These are phyloP conservation scores for Pulicaria dysenterica DNA, from an alignment of 129 eudicot species.

Conservation along the genomic window DNA sequence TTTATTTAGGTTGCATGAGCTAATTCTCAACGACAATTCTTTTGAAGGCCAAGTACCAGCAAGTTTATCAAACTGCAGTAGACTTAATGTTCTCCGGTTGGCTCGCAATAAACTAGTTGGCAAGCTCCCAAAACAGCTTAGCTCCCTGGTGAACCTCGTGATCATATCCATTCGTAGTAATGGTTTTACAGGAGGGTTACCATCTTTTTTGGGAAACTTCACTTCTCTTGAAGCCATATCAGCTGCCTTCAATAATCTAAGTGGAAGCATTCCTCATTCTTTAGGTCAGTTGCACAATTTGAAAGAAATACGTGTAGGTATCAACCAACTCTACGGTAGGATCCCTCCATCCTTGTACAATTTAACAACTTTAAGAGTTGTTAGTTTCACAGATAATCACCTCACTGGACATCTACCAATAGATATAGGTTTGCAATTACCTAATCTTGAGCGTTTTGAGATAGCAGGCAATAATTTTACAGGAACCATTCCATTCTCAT, in stretches of 20 bases:
- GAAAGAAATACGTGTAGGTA: background rate
- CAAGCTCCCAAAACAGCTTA: conserved; percentile 36
- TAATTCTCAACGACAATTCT: conserved; percentile 34
- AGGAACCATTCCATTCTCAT: conserved; percentile 41
- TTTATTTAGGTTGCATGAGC: conserved; percentile 27
- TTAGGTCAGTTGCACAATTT: conserved; percentile 32
- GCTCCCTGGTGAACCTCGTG: conserved; percentile 34
- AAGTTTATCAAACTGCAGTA: conserved; percentile 42
- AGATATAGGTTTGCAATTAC: conserved; percentile 33
- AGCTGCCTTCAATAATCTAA: conserved; percentile 26
- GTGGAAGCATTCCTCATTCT: conserved; percentile 36
- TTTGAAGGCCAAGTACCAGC: conserved; percentile 42
- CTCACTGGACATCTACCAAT: conserved; percentile 35
- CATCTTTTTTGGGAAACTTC: conserved; percentile 42
- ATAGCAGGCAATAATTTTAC: conserved; percentile 29
- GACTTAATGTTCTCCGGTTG: conserved; percentile 20
- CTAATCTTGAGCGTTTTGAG: background rate
- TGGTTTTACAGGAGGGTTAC: conserved; percentile 41
- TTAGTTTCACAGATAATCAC: conserved; percentile 25
- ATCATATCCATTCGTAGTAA: conserved; percentile 5
- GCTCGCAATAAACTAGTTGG: conserved; percentile 37
- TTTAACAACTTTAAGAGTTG: conserved; percentile 24
- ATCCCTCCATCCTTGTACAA: conserved; percentile 47
- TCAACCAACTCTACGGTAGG: conserved; percentile 35
- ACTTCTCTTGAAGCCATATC: conserved; percentile 35